A percentile compares a stretch with the other conserved stretches of the same genome.
Conservation (phyloP, 768 basidiomycete genomes). For the Tephrocybe sp. region DNA sequence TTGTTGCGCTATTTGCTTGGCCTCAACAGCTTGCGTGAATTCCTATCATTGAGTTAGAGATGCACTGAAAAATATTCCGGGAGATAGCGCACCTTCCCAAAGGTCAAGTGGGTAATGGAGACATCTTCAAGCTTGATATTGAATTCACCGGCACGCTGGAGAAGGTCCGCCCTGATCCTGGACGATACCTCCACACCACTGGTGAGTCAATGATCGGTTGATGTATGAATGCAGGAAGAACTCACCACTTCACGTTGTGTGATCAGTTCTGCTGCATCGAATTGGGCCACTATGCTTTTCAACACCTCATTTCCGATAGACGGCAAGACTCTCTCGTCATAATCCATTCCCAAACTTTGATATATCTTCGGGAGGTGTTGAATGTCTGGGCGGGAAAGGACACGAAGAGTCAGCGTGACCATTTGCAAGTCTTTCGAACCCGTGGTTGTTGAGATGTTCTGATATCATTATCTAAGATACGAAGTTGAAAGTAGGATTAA, state of each 20-base stretch:
- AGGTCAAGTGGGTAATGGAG: conserved; percentile 89
- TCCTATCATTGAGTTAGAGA: conserved; percentile 45
- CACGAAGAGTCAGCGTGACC: conserved; percentile 95
- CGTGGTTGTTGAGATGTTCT: conserved; percentile 99
- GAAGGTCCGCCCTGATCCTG: conserved; percentile 85
- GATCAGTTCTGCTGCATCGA: conserved; percentile 94
- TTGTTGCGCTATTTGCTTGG: conserved; percentile 99
- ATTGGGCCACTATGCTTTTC: conserved; percentile 97
- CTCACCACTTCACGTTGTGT: conserved; percentile 95
- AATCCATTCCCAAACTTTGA: conserved; percentile 91
- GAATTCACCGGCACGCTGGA: conserved; percentile 94
- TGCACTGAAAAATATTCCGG: conserved; percentile 1
- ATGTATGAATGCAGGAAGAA: conserved; percentile 14
- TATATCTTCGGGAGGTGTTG: conserved; percentile 90
- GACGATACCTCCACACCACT: conserved; percentile 66
- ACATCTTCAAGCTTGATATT: conserved; percentile 95
- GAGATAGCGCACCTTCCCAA: conserved; percentile 62
- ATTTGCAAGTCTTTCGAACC: conserved; percentile 99
- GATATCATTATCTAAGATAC: conserved; percentile 3
- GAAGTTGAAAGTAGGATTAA: conserved; percentile 3
- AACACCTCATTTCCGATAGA: conserved; percentile 98
- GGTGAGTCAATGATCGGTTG: neutral
- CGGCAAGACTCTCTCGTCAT: conserved; percentile 96
- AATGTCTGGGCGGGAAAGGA: conserved; percentile 90
- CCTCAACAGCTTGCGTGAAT: conserved; percentile 98